Evolutionary conservation across 73 alveolate genomes (phyloP).

Genomic region (Vitrella brassicaformis): DNA sequence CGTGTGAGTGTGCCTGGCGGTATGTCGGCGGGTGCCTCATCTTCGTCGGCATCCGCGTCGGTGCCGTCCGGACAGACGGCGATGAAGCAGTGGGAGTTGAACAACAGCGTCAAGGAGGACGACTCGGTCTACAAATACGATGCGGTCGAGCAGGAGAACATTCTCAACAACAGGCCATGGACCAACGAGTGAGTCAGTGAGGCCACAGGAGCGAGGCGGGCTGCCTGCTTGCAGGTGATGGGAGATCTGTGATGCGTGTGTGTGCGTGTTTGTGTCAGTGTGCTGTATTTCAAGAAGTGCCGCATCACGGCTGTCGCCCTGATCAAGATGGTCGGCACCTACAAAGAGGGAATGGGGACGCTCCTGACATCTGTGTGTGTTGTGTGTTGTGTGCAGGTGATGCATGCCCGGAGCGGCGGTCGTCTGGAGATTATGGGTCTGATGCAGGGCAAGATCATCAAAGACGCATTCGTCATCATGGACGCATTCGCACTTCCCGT

Average conservation of each 20-base stretch:
- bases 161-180: background rate
- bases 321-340: slow-evolving; percentile 62
- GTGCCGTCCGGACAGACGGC: too few relatives aligned
- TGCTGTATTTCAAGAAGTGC: slow-evolving; percentile 55
- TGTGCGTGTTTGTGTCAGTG: background rate
- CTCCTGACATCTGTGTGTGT: background rate
- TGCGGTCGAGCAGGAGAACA: background rate
- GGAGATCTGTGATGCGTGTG: background rate
- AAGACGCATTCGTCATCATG: slow-evolving; percentile 67
- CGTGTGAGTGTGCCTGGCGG: too few relatives aligned
- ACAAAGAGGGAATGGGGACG: background rate
- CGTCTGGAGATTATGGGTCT: slow-evolving; percentile 78
- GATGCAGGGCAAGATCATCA: slow-evolving; percentile 72
- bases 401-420: slow-evolving; percentile 78
- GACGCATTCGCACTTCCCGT: slow-evolving; percentile 82
- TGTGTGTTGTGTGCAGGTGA: slow-evolving; percentile 27
- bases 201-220: background rate
- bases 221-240: background rate
- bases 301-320: slow-evolving; percentile 70
- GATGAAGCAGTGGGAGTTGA: too few relatives aligned
- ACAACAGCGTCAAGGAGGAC: background rate
- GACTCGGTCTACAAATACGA: background rate
- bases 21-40: too few relatives aligned
- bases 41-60: too few relatives aligned
- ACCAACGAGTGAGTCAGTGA: background rate